Base-by-base conservation (phyloP, 345 rosid genomes). In the Reutealis trisperma region DNA sequence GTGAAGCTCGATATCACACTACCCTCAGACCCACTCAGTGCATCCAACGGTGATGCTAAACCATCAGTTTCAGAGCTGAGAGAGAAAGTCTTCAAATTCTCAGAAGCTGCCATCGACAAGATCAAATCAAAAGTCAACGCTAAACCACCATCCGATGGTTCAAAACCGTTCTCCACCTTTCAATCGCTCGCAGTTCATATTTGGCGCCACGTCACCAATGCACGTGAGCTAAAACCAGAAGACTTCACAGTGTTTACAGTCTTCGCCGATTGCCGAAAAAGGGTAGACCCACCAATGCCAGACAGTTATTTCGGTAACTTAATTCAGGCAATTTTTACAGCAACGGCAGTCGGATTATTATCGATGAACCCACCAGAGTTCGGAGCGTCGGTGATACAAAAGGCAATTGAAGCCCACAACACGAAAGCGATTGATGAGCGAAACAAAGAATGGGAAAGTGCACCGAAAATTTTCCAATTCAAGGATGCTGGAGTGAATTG, bases 401-500 rank as follows among this genome's bases (percentile, higher is more conserved):
- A 89, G 61, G 96, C 93, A 8, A 86, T 96, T 6, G 89, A 80
- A 51, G 78, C 81, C 14, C 99, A 96, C 79, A 84, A 92, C 21
- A 90, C 94, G 12, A 68, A 83, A 75, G 92, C 89, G n/a, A 89
- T 96, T 27, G 80, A 93, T 8, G 86, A 82, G 71, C 82, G 98
- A 16, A 96, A 96, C 92, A 84, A 79, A 44, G 89, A 87, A 75
- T 93, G 97, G 92, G 98, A 96, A 83, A 83, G 80, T 0, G 82
- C 90, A 12, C 99, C 97, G 18, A 91, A 91, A 90, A 85, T 96
- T 0, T 93, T 92, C 62, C 88, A 90, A 82, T 92, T 79, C 77
- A 89, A 96, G 85, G 98, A 96, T 32, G 99, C 97, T 0, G 99
- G 98, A 3, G 85, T 81, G 78, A 96, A 96, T 75, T 91, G 98